Base-by-base conservation (phyloP, 495 filamentous ascomycete genomes). In the Zalerion maritima region DNA sequence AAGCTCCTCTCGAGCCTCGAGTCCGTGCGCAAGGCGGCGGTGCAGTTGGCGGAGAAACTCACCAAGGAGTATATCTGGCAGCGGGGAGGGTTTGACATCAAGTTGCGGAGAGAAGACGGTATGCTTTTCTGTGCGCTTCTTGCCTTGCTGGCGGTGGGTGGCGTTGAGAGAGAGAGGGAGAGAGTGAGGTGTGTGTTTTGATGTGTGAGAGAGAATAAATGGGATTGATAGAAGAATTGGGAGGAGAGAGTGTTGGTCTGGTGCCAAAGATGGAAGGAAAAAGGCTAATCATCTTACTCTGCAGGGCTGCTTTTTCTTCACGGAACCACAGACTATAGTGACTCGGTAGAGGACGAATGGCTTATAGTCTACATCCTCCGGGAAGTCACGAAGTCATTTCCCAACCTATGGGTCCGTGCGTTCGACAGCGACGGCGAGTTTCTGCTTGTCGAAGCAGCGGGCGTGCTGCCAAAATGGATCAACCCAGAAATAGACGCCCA, bases 311-410 rank as follows among this genome's bases (percentile, higher is more conserved):
- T 57, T 15, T 65, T 58, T 53, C 60, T 92, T 11, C 62, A 67
- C 28, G 85, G 85, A 6, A 56, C 60, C 24, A 89, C 82, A 4
- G 77, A 84, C 43, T 94, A 78, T 38, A 86, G 86, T 5, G 89
- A 97, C 52, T 84, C 82, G 3, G 73, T 94, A 5, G 89, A 93
- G 43, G 89, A 97, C 45, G 91, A 96, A 58, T 97, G 89, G 89
- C 68, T 94, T 2, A 73, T 94, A 29, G 84, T 94, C 15, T 93
- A 86, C 51, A 50, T 96, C 7, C 66, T 97, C n/a, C 73, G 79
- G 20, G 77, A 84, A 43, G 53, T 94, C 34, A 86, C 74, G 44
- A 77, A 62, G 41, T 52, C 69, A 31, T 82, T 79, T 38, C 61
- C 67, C 29, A 67, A 80, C 32, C 57, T 86, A 5, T 96, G 87